Conservation (phyloP, 2,329 filamentous ascomycete genomes). For the Colletotrichum chlorophyti region DNA sequence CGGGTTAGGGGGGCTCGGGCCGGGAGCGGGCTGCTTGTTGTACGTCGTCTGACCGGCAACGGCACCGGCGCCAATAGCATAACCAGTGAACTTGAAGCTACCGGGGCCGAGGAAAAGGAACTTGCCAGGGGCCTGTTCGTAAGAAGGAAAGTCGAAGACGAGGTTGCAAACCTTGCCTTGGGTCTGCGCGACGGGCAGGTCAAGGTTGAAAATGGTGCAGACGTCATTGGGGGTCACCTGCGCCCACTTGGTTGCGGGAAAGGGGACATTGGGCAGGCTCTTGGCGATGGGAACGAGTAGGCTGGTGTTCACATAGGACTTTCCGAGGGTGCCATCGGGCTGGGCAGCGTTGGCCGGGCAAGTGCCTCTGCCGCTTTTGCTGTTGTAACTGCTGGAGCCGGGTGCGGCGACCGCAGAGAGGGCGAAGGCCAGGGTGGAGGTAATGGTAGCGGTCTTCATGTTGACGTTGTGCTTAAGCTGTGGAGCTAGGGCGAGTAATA, state of each 20-base stretch:
- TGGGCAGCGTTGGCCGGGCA: constrained; percentile 20
- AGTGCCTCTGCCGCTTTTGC: not conserved
- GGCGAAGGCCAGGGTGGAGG: not conserved
- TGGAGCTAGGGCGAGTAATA: not conserved
- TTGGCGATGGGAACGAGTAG: constrained; percentile 20
- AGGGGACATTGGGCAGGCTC: constrained; percentile 5
- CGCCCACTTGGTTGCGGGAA: constrained; percentile 4
- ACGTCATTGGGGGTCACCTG: constrained; percentile 10
- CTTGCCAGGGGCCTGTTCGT: constrained; percentile 3
- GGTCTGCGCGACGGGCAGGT: constrained; percentile 15
- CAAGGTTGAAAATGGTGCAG: constrained; percentile 27
- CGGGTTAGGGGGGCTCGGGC: constrained; percentile 20
- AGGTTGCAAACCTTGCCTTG: constrained; percentile 26
- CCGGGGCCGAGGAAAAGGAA: constrained; percentile 15
- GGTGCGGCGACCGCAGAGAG: constrained; percentile 5
- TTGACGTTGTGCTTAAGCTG: not conserved
- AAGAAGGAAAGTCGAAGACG: constrained; percentile 18
- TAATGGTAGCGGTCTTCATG: constrained; percentile 15
- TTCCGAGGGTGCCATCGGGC: constrained; percentile 21
- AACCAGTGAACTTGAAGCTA: constrained; percentile 20
- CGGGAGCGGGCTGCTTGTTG: constrained; percentile 19
- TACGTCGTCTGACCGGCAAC: constrained; percentile 22
- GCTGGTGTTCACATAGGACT: constrained; percentile 6
- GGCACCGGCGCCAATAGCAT: constrained; percentile 20
- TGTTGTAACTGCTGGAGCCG: not conserved